Evolutionary conservation across 2,329 filamentous ascomycete genomes (phyloP), one percentile per base, ranked within the genome.

Genomic region (Alternaria gansuensis): DNA sequence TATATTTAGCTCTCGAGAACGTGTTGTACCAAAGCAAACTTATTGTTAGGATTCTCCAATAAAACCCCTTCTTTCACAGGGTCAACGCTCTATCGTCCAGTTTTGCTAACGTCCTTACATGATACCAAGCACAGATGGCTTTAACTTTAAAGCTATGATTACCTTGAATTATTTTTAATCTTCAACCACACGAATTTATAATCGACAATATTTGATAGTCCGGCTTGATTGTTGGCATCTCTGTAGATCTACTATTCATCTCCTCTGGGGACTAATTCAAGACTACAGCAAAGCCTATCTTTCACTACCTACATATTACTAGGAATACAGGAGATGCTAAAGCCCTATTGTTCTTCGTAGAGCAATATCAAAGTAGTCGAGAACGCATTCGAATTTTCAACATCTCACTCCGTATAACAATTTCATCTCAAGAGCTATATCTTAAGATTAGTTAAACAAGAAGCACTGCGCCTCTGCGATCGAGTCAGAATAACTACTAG

Each of bases 401-500:
- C 3, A 8, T 31, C 2, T 45, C 4, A 26, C 41, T 31, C 41
- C 41, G 2, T 4, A 11, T 2, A 45, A 11, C 2, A 0, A 14
- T 13, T 45, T 8, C 1, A 2, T 2, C n/a, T 26, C 41, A 1
- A 45, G 41, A 45, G n/a, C 17, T 0, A 45, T 45, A 1, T 2
- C 2, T 0, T 45, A 11, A 14, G 41, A 17, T 29, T 26, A 2
- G 2, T n/a, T 2, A n/a, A 9, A 5, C 8, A 29, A 2, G 9
- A 31, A 5, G n/a, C 0, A 4, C 9, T 44, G 6, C 14, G 26
- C 26, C 26, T 44, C 1, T 44, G 26, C 11, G 41, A 44, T 13
- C 3, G 3, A 0, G 26, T 0, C n/a, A 5, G 31, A 1, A 13
- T 21, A 2, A 2, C 11, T 1, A 5, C n/a, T 0, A 23, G 40